Evolutionary conservation across 768 basidiomycete species (phyloP).

Genomic region (Gyrodon lividus): DNA sequence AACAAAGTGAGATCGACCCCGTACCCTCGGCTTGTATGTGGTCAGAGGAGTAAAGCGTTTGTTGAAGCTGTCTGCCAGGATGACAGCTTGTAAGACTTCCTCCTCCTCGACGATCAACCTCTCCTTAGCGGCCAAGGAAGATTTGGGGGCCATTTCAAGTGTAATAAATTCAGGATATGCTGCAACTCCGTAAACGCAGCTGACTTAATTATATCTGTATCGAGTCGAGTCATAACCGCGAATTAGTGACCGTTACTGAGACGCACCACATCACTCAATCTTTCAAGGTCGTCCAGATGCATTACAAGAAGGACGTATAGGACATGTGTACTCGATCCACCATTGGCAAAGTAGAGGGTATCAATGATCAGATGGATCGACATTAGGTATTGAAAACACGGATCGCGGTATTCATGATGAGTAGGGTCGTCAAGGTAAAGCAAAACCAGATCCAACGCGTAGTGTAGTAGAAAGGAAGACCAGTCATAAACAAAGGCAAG

Average conservation of each 20-base stretch:
- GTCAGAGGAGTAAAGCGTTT: constrained; percentile 91
- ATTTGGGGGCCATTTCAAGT: constrained; percentile 64
- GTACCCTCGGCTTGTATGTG: constrained; percentile 79
- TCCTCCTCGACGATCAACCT: constrained; percentile 70
- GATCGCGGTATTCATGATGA: constrained; percentile 63
- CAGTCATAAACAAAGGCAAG: constrained; percentile 36
- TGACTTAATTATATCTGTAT: neutral
- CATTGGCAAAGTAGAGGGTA: constrained; percentile 42
- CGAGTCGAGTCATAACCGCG: constrained; percentile 26
- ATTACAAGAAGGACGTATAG: constrained; percentile 35
- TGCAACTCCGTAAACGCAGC: neutral
- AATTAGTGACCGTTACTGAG: neutral
- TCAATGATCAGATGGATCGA: constrained; percentile 60
- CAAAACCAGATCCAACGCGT: constrained; percentile 61
- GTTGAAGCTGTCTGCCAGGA: constrained; percentile 96
- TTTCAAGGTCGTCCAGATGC: too few species aligned
- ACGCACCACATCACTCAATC: too few species aligned
- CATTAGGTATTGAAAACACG: constrained; percentile 63
- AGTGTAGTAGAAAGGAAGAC: constrained; percentile 37
- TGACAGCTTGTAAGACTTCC: constrained; percentile 89
- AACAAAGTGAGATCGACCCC: constrained; percentile 25
- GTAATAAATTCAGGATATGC: neutral
- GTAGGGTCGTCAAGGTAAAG: constrained; percentile 54
- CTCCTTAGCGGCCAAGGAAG: constrained; percentile 52
- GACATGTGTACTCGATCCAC: constrained; percentile 33